phyloP scores from a whole-genome alignment of 805 yeast genomes.

The Spathaspora sp. region DNA sequence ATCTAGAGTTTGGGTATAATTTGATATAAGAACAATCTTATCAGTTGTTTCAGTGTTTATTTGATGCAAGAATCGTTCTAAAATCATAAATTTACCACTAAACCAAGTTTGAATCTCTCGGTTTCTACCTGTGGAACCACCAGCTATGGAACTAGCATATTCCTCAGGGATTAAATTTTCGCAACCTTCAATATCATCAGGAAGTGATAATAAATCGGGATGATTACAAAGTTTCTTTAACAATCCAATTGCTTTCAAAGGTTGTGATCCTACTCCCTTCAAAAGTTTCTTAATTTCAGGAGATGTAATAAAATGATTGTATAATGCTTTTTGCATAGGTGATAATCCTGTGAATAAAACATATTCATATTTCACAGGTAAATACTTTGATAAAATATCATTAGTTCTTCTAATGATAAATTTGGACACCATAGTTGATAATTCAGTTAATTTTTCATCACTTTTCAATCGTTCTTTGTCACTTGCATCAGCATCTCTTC shows the following conservation, averaged over 20 bases:
- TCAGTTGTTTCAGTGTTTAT: constrained; percentile 83
- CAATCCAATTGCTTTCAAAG: constrained; percentile 83
- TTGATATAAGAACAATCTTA: constrained; percentile 90
- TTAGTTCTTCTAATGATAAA: constrained; percentile 94
- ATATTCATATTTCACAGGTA: constrained; percentile 95
- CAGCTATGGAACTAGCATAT: constrained; percentile 44
- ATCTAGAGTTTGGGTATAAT: constrained; percentile 92
- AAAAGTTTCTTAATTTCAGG: constrained; percentile 69
- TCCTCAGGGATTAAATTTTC: constrained; percentile 70
- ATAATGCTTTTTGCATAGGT: constrained; percentile 69
- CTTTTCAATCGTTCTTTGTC: constrained; percentile 74
- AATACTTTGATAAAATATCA: constrained; percentile 87
- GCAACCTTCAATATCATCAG: constrained; percentile 73
- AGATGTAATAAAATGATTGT: constrained; percentile 71
- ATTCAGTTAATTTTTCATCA: constrained; percentile 61
- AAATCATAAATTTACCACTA: constrained; percentile 82
- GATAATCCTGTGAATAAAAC: constrained; percentile 88
- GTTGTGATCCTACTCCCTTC: constrained; percentile 72
- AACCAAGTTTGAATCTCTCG: constrained; percentile 74
- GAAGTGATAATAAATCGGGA: constrained; percentile 77
- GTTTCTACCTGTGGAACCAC: constrained; percentile 45
- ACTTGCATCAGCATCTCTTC: constrained; percentile 86
- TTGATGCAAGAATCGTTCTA: constrained; percentile 78
- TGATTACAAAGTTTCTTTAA: constrained; percentile 91
- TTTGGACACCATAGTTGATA: constrained; percentile 74